Base-by-base conservation (phyloP, 2,329 filamentous ascomycete genomes). In the Helicocarpus griseus region DNA sequence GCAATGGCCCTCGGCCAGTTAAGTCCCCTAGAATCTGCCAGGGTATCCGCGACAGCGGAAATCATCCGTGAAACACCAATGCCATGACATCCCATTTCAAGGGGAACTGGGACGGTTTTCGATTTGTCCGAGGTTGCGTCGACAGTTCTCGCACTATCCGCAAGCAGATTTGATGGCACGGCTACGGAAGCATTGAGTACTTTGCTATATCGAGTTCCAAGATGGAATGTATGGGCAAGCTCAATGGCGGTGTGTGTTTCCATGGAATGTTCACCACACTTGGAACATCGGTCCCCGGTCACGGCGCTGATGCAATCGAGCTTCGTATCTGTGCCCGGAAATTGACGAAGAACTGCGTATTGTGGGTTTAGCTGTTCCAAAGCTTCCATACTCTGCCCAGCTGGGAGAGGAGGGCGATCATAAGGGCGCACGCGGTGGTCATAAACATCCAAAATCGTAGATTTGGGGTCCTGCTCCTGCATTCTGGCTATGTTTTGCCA, bases 41-140 rank as follows among this genome's bases (percentile, higher is more conserved):
- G 74, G 36, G 85, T 78, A 56, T 91, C 85, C 1, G 90, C 90
- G 0, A 93, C 81, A 1, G 93, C 89, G 7, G 85, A 89, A 55
- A 98, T 84, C 60, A 98, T 83, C 41, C 93, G 85, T 4, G 89
- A 95, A 17, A 98, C 82, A 1, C 93, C 93, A 55, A 98, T 94
- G 0, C 93, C 93, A 64, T 96, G 89, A 65, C 93, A 98, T 51
- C 93, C 93, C 93, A 98, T 98, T 57, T 95, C 82, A 62, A 95
- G 77, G 0, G 82, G 75, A 0, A 81, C 74, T 7, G n/a, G 50
- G 40, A 33, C 58, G 17, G 21, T 48, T 46, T 19, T 45, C 26
- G 39, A 14, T 26, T 24, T 35, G 19, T 17, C 14, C 24, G 7
- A 29, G 14, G 22, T 33, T 44, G 14, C 43, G 5, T 14, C 26